A percentile compares a stretch with the other conserved stretches of the same genome.
phyloP scores from a whole-genome alignment of 1,284 basidiomycete genomes.

The Puccinia brachypodii region DNA sequence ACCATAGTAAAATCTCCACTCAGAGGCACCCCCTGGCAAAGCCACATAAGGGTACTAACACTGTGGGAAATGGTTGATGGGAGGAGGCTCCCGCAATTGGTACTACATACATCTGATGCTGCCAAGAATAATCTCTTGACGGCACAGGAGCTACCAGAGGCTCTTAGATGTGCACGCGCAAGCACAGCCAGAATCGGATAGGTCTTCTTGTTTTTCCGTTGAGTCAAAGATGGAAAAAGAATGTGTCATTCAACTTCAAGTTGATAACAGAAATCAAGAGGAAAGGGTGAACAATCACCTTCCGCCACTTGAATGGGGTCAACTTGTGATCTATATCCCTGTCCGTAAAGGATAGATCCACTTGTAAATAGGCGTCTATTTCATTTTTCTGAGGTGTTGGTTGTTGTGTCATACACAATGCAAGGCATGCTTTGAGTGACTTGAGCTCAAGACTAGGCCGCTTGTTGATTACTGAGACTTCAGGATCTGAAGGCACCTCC shows the following conservation, averaged over 20 bases:
- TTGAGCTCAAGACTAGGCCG: not conserved
- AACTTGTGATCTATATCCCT: not conserved
- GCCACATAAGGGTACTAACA: slow-evolving; percentile 22
- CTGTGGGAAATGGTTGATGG: not conserved
- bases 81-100: not conserved
- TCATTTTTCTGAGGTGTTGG: not conserved
- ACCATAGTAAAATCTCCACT: not conserved
- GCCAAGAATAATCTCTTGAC: slow-evolving; percentile 4
- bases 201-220: not conserved
- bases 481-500: not conserved
- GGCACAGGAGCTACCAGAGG: not conserved
- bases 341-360: not conserved
- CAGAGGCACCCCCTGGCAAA: not conserved
- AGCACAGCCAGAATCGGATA: not conserved
- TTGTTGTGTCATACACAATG: not conserved
- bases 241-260: too few species aligned
- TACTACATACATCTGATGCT: slow-evolving; percentile 1
- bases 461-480: not conserved
- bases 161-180: not conserved
- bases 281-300: too few species aligned
- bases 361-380: not conserved
- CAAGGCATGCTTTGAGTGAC: not conserved
- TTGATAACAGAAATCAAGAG: too few species aligned
- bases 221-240: too few species aligned
- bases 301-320: not conserved